phyloP scores from a whole-genome alignment of 2,329 filamentous ascomycete genomes.

The Emmonsiellopsis sp. region DNA sequence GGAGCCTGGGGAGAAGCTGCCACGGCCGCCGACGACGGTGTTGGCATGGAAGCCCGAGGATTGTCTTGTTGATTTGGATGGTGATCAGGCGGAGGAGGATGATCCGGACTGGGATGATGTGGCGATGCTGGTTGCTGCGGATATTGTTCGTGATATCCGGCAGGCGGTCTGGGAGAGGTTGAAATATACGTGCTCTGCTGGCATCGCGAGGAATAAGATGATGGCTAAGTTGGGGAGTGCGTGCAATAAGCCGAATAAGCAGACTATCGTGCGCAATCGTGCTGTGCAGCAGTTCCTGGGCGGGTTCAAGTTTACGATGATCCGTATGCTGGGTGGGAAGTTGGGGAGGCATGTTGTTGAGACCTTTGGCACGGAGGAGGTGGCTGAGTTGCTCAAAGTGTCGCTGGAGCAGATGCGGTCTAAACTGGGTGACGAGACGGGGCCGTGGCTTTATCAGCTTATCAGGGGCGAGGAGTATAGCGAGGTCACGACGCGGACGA shows the following conservation, averaged over 20 bases:
- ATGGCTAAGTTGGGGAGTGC: constrained; percentile 87
- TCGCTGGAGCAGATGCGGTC: constrained; percentile 67
- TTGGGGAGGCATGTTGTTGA: constrained; percentile 76
- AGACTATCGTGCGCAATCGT: constrained; percentile 85
- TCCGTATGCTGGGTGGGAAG: constrained; percentile 90
- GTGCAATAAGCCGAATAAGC: constrained; percentile 86
- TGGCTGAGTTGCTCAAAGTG: constrained; percentile 65
- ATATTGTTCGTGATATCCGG: constrained; percentile 74
- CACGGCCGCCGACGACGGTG: constrained; percentile 61
- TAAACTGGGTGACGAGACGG: constrained; percentile 74
- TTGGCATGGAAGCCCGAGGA: constrained; percentile 72
- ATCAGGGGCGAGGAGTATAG: constrained; percentile 79
- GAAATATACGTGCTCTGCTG: constrained; percentile 85
- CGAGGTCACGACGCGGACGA: constrained; percentile 82
- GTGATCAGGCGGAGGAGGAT: constrained; percentile 60
- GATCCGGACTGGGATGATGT: constrained; percentile 97
- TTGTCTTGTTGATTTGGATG: constrained; percentile 69
- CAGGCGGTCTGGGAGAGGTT: constrained; percentile 58
- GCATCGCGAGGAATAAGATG: constrained; percentile 87
- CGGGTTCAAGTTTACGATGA: constrained; percentile 87
- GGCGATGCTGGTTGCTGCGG: constrained; percentile 73
- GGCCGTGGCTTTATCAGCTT: constrained; percentile 73
- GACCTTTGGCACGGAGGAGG: constrained; percentile 70
- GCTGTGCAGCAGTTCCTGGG: constrained; percentile 71
- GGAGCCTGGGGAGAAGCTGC: constrained; percentile 61